Evolutionary conservation across 2,329 filamentous ascomycete species (phyloP), one percentile per base, ranked within the genome.

Genomic region (Calonectria montana): DNA sequence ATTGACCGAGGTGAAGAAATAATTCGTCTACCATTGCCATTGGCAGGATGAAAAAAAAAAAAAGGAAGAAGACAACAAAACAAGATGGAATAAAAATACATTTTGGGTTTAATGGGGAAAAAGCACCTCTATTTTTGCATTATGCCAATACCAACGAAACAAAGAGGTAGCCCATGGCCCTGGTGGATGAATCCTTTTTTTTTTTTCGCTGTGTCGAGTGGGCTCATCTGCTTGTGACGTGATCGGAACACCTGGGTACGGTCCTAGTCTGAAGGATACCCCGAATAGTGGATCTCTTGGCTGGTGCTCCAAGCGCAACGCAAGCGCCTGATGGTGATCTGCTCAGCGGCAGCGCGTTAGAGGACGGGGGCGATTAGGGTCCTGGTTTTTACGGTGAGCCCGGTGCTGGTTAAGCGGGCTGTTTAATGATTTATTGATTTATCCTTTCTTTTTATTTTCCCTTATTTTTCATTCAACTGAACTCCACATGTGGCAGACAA

Each of bases 231-330:
- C 45, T 43, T 45, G 57, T 62, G 57, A 62, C 57, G 35, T 62
- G 57, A 62, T 62, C 57, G 39, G 57, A 62, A 62, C 57, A 45
- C 39, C 9, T 62, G 57, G 21, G 53, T 59, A 59, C 53, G 53
- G 53, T 39, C 39, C 53, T 37, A 57, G 53, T 59, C 53, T 59
- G 31, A 59, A 39, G 21, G 53, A 59, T 59, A 59, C 53, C 53
- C 53, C 25, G 23, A 59, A 59, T 59, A 59, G 53, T 59, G 53
- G 53, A 59, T 23, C 35, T 27, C 48, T 8, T 59, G 53, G 29
- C 31, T n/a, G 29, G 57, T 62, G 57, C 57, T 41, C 53, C 53
- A 59, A 59, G 53, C 53, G 57, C 57, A 45, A 25, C 37, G 57
- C 57, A 62, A 45, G 57, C 39, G 57, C 57, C 57, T 45, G 37